phyloP scores from a whole-genome alignment of 1,284 basidiomycete genomes.

The Sporisorium sorghi region DNA sequence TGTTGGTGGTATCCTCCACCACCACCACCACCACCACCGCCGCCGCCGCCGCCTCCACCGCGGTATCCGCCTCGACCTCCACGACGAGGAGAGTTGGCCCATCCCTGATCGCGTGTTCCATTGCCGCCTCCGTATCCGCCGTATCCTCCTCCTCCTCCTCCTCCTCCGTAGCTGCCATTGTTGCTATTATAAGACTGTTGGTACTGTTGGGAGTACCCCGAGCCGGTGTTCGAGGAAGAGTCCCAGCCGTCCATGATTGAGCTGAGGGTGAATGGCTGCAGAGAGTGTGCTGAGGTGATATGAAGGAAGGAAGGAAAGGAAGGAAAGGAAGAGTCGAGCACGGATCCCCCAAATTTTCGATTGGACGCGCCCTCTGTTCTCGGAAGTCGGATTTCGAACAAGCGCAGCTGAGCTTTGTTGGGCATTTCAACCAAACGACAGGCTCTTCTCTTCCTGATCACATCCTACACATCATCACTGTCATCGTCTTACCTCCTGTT shows the following conservation, averaged over 20 bases:
- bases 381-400: slow-evolving; percentile 16
- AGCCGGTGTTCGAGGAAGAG: slow-evolving; percentile 6
- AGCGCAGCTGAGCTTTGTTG: neutral
- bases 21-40: slow-evolving; percentile 23
- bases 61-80: slow-evolving; percentile 35
- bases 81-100: slow-evolving; percentile 42
- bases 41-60: slow-evolving; percentile 19
- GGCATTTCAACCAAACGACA: neutral
- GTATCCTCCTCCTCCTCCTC: slow-evolving; percentile 3
- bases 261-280: neutral
- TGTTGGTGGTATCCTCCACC: slow-evolving; percentile 28
- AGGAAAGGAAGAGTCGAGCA: slow-evolving; percentile 13
- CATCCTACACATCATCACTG: neutral
- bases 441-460: neutral
- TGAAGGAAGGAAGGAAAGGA: neutral
- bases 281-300: neutral
- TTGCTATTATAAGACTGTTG: slow-evolving; percentile 22
- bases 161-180: neutral
- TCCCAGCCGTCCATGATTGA: slow-evolving; percentile 42
- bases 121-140: slow-evolving; percentile 1
- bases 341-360: slow-evolving; percentile 11
- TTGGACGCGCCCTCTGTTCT: neutral
- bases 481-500: neutral
- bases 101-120: slow-evolving; percentile 31
- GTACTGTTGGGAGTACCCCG: slow-evolving; percentile 11